These are phyloP conservation scores for Favolaschia claudopus DNA, from an alignment of 768 basidiomycete genomes.

Conservation along the genomic window DNA sequence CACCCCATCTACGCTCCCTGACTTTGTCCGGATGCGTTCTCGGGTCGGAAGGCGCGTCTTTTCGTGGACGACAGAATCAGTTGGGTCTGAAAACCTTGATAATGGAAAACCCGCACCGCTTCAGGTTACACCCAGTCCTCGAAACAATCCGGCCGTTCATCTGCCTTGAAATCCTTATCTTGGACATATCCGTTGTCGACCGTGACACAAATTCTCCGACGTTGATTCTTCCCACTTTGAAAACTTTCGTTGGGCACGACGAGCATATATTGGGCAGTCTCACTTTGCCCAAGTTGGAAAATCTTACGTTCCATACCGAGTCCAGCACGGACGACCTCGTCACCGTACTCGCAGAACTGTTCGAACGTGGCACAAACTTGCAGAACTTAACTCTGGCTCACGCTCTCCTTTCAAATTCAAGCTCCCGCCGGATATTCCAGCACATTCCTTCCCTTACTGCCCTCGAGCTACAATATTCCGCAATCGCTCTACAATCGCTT, in stretches of 20 bases:
- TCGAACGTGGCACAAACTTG: constrained; percentile 9
- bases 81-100: background rate
- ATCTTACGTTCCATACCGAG: background rate
- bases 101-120: background rate
- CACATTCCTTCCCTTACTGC: background rate
- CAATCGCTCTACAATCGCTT: background rate
- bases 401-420: background rate
- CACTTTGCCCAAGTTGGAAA: constrained; percentile 7
- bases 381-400: background rate
- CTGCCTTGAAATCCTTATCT: background rate
- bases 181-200: background rate
- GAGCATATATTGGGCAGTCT: background rate
- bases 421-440: background rate
- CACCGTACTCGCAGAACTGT: background rate
- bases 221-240: constrained; percentile 3
- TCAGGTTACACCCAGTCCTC: background rate
- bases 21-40: background rate
- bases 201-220: background rate
- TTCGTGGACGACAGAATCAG: background rate
- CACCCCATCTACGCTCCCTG: constrained; percentile 5
- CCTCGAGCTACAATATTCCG: background rate
- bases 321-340: background rate
- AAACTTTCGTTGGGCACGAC: background rate
- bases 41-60: background rate
- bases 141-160: background rate